Evolutionary conservation across 495 filamentous ascomycete species (phyloP).

Genomic region (Astrocystis sublimbata): DNA sequence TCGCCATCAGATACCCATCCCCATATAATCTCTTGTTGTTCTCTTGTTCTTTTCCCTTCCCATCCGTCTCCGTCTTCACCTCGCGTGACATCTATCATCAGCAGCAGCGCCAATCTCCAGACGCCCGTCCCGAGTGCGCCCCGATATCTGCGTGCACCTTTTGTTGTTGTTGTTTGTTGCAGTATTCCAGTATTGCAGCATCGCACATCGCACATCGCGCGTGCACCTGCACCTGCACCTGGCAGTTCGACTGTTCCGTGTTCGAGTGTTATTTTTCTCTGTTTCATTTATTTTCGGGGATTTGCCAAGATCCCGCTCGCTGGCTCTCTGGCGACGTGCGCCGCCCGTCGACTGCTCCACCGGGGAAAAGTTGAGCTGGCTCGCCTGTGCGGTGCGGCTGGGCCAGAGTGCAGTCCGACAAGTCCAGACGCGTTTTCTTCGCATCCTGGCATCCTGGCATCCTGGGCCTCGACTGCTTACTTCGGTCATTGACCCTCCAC

Average conservation of each 20-base stretch:
- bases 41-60: neutral
- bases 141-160: conserved; percentile 6
- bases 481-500: conserved; percentile 31
- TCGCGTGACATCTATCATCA: neutral
- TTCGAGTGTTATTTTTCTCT: neutral
- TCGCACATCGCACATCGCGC: too few species aligned
- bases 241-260: neutral
- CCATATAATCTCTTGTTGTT: neutral
- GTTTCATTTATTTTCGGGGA: neutral
- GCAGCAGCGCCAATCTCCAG: neutral
- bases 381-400: too few species aligned
- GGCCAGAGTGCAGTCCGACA: too few species aligned
- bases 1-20: neutral
- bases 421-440: conserved; percentile 38
- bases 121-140: neutral
- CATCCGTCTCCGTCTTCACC: neutral
- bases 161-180: neutral
- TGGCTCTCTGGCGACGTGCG: conserved; percentile 25
- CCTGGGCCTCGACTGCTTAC: conserved; percentile 12
- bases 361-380: too few species aligned
- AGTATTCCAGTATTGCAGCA: too few species aligned
- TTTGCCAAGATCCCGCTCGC: conserved; percentile 11
- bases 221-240: neutral
- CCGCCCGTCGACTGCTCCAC: conserved; percentile 25
- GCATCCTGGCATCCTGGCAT: conserved; percentile 1